Conservation (phyloP, 2,329 filamentous ascomycete species). For the Diplodia intermedia region DNA sequence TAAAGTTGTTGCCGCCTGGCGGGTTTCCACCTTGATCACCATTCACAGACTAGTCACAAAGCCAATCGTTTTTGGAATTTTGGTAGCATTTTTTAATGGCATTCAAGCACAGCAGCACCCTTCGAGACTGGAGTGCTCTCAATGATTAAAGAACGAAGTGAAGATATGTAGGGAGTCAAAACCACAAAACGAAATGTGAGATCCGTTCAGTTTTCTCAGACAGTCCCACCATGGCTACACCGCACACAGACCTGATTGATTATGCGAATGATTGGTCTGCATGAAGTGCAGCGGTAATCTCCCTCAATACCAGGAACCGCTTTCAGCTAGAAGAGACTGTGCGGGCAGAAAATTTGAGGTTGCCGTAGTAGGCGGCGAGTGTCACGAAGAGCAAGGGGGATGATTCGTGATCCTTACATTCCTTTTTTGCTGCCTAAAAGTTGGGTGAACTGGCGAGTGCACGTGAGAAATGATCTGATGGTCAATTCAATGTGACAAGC, state of each 20-base stretch:
- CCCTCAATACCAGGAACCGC: slow-evolving; percentile 31
- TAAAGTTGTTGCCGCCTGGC: slow-evolving; percentile 14
- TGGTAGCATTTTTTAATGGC: background rate
- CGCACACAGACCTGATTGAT: slow-evolving; percentile 51
- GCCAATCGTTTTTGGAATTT: background rate
- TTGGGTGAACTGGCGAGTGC: slow-evolving; percentile 32
- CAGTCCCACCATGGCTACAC: slow-evolving; percentile 60
- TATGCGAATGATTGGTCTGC: slow-evolving; percentile 60
- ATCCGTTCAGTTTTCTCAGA: slow-evolving; percentile 61
- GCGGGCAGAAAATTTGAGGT: slow-evolving; percentile 68
- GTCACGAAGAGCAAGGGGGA: slow-evolving; percentile 6
- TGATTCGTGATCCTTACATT: slow-evolving; percentile 31
- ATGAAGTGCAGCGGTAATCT: slow-evolving; percentile 52
- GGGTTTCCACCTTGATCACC: background rate
- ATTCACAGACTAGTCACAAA: background rate
- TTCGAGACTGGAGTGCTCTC: background rate
- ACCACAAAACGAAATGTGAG: slow-evolving; percentile 64
- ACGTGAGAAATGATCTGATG: slow-evolving; percentile 30
- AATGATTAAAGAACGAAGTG: background rate
- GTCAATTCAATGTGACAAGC: slow-evolving; percentile 55
- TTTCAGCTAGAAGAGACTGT: slow-evolving; percentile 56
- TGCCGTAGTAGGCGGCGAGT: background rate
- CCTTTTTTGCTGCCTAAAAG: slow-evolving; percentile 28
- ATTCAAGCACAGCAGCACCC: background rate
- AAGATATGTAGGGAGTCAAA: slow-evolving; percentile 69